Percentiles rank a stretch among this genome's conserved stretches.
Evolutionary conservation across 176 grass and related monocot species (phyloP).

Genomic region (Urochloa ruziziensis): DNA sequence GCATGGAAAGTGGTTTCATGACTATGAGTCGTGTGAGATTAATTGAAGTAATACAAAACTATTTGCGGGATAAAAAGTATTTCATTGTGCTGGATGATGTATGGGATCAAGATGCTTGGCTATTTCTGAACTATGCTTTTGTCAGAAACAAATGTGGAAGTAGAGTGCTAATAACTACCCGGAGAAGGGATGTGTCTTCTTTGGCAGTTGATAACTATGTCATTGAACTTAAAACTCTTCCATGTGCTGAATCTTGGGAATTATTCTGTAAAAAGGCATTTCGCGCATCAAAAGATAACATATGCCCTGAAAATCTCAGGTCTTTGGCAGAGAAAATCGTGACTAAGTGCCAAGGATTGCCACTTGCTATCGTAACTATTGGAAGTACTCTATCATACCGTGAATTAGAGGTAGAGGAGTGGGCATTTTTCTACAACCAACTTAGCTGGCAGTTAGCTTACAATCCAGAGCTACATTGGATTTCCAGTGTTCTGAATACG

Average conservation of each 20-base stretch:
- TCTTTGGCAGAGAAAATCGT: too few relatives aligned
- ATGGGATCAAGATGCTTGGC: slow-evolving; percentile 33
- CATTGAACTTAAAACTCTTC: slow-evolving; percentile 19
- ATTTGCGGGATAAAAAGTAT: slow-evolving; percentile 21
- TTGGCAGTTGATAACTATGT: background rate
- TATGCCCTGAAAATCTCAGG: too few relatives aligned
- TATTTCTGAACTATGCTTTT: slow-evolving; percentile 29
- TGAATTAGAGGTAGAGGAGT: too few relatives aligned
- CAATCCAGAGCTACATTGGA: too few relatives aligned
- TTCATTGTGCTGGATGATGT: slow-evolving; percentile 51
- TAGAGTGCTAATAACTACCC: slow-evolving; percentile 48
- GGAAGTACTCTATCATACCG: too few relatives aligned
- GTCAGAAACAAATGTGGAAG: slow-evolving; percentile 19
- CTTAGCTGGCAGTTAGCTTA: too few relatives aligned
- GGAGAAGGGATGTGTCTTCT: slow-evolving; percentile 21
- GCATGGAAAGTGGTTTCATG: background rate
- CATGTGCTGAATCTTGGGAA: slow-evolving; percentile 30
- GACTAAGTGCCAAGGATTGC: too few relatives aligned
- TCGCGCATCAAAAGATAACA: too few relatives aligned
- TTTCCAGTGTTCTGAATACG: too few relatives aligned
- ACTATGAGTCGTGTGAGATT: background rate
- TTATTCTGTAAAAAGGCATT: too few relatives aligned
- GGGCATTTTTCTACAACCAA: too few relatives aligned
- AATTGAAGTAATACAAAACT: slow-evolving; percentile 1
- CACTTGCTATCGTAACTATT: too few relatives aligned